Percentiles rank a stretch among this genome's conserved stretches.
Conservation (phyloP, 176 grass and related monocot genomes). For the Chloris gayana region DNA sequence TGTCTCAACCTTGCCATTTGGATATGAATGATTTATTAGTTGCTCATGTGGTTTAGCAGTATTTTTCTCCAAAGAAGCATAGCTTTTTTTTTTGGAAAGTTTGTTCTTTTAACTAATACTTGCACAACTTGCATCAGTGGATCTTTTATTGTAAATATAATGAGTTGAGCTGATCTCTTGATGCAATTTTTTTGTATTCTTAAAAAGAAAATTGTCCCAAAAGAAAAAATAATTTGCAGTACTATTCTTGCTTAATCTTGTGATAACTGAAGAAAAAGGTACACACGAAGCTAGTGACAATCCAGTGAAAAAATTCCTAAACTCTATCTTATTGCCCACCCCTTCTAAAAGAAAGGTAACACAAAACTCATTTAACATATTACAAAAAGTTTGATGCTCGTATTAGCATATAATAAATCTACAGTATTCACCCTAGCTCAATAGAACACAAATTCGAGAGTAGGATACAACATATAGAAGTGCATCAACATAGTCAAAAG, state of each 20-base stretch:
- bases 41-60: conserved; percentile 13
- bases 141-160: conserved; percentile 19
- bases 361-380: background rate
- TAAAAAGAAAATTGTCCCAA: background rate
- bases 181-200: background rate
- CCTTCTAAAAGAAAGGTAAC: background rate
- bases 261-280: background rate
- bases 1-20: conserved; percentile 26
- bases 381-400: background rate
- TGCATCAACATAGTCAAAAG: background rate
- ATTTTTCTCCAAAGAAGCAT: conserved; percentile 28
- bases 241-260: background rate
- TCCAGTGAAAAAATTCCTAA: background rate
- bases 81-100: conserved; percentile 12
- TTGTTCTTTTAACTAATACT: conserved; percentile 22
- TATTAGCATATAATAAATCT: background rate
- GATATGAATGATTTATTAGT: conserved; percentile 16
- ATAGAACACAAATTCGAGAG: conserved; percentile 2
- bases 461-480: background rate
- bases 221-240: background rate
- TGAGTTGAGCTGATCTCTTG: background rate
- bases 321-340: background rate
- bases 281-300: background rate
- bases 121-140: background rate
- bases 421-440: background rate